Percentiles rank a stretch among this genome's conserved stretches.
Conservation (phyloP, 305 asterid species). For the Solanum hybrid region DNA sequence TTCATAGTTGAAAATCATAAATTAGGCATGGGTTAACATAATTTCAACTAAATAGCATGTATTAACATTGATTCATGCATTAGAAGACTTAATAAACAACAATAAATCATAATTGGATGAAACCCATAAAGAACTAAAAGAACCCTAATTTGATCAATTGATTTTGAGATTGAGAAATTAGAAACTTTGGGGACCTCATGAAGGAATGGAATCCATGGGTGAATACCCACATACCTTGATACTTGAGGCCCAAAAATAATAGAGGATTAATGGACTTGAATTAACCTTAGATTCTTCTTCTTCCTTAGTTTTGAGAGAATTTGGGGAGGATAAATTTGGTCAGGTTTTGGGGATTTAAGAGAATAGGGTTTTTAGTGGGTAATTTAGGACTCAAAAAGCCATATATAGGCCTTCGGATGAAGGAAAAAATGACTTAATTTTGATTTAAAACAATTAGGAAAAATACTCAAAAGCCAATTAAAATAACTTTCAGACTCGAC, state of each 20-base stretch:
- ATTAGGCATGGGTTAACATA: not conserved
- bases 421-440: not conserved
- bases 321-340: not conserved
- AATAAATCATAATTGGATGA: too few relatives aligned
- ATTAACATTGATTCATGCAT: too few relatives aligned
- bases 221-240: too few relatives aligned
- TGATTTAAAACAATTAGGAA: not conserved
- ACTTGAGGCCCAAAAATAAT: too few relatives aligned
- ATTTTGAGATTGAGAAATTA: too few relatives aligned
- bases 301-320: not conserved
- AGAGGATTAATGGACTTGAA: not conserved
- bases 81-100: too few relatives aligned
- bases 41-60: too few relatives aligned
- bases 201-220: too few relatives aligned
- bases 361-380: not conserved
- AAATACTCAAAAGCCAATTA: not conserved
- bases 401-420: not conserved
- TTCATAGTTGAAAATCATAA: not conserved
- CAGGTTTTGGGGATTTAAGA: not conserved
- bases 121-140: too few relatives aligned
- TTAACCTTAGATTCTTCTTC: not conserved
- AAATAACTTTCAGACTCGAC: not conserved
- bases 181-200: too few relatives aligned
- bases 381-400: not conserved
- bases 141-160: too few relatives aligned